phyloP scores from a whole-genome alignment of 768 basidiomycete genomes.

The Tulasnella sp. region DNA sequence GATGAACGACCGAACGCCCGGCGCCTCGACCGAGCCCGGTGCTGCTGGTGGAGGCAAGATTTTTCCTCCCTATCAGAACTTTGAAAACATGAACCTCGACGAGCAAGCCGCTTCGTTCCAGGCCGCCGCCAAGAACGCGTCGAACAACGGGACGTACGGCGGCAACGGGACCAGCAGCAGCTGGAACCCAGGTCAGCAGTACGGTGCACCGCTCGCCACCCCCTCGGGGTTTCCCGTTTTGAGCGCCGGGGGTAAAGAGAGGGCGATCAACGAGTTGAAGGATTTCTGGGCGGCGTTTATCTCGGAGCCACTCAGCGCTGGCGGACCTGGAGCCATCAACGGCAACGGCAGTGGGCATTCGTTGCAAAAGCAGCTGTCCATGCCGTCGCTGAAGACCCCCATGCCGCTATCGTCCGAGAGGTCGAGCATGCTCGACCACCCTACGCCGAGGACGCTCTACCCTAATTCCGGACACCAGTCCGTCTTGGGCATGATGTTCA shows the following conservation, averaged over 20 bases:
- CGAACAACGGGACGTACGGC: background rate
- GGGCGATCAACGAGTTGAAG: slow-evolving; percentile 27
- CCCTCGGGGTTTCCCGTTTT: background rate
- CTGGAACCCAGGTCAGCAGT: background rate
- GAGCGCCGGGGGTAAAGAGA: slow-evolving; percentile 26
- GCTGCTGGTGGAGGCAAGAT: background rate
- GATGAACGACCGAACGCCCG: background rate
- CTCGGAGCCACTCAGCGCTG: slow-evolving; percentile 26
- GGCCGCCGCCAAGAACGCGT: slow-evolving; percentile 25
- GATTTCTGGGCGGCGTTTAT: slow-evolving; percentile 29
- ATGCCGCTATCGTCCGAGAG: slow-evolving; percentile 25
- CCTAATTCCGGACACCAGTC: slow-evolving; percentile 8
- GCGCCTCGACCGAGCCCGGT: background rate
- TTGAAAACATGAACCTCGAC: slow-evolving; percentile 26
- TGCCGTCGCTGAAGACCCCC: slow-evolving; percentile 27
- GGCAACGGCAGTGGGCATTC: slow-evolving; percentile 1
- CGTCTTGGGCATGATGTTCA: slow-evolving; percentile 22
- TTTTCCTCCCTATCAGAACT: slow-evolving; percentile 23
- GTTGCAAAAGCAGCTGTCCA: slow-evolving; percentile 23
- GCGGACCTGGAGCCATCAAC: background rate
- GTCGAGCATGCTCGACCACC: slow-evolving; percentile 20
- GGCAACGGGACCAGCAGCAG: background rate
- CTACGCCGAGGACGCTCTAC: slow-evolving; percentile 22
- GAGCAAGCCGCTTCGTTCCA: slow-evolving; percentile 14
- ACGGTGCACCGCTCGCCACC: background rate